Evolutionary conservation across 1,284 basidiomycete species (phyloP).

Genomic region (Sanguinoderma infundibulare): DNA sequence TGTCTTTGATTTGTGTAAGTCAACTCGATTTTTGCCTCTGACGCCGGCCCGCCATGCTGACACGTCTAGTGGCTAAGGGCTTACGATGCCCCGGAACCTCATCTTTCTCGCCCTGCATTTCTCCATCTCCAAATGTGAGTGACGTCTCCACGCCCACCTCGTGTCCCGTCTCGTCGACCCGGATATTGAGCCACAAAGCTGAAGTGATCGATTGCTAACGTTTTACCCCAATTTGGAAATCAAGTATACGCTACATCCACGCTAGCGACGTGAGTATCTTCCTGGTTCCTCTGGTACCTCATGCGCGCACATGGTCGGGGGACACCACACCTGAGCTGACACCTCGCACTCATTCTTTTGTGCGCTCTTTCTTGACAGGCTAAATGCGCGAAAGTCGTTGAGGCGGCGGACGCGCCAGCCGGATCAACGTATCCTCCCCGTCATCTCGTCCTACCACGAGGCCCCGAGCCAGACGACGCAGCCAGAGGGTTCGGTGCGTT

Average conservation of each 20-base stretch:
- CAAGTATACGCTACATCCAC: slow-evolving; percentile 34
- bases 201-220: neutral
- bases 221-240: neutral
- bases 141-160: slow-evolving; percentile 13
- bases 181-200: neutral
- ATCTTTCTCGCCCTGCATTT: slow-evolving; percentile 57
- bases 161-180: neutral
- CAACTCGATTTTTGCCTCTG: slow-evolving; percentile 3
- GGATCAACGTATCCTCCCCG: slow-evolving; percentile 20
- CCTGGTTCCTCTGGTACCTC: slow-evolving; percentile 27
- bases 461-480: slow-evolving; percentile 19
- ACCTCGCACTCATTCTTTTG: too few species aligned
- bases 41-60: neutral
- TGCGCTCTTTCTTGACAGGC: slow-evolving; percentile 9
- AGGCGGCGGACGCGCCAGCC: slow-evolving; percentile 17
- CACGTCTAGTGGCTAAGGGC: slow-evolving; percentile 44
- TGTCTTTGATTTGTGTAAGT: slow-evolving; percentile 54
- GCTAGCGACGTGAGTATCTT: slow-evolving; percentile 48
- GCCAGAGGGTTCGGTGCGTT: slow-evolving; percentile 1
- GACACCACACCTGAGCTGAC: neutral
- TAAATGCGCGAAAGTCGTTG: slow-evolving; percentile 29
- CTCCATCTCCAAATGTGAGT: slow-evolving; percentile 52
- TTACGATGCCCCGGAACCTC: slow-evolving; percentile 50
- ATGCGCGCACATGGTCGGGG: neutral
- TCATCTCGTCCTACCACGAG: slow-evolving; percentile 20